Evolutionary conservation across 1,284 basidiomycete species (phyloP).

Genomic region (Ustilago sp.): DNA sequence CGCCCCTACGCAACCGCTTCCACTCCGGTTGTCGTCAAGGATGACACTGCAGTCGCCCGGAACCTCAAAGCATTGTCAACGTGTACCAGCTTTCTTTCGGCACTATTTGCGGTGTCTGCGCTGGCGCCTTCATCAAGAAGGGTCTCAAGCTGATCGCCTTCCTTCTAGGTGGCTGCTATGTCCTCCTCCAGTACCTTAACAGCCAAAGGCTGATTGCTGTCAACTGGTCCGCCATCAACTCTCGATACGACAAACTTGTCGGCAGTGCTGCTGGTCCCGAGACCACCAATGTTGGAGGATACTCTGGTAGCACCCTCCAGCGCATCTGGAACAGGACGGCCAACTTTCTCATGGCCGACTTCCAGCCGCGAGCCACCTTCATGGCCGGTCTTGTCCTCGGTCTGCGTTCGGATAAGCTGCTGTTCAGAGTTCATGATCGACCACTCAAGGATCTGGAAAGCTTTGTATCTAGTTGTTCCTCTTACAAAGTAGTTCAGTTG

Average conservation of each 20-base stretch:
- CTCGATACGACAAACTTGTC: slow-evolving; percentile 79
- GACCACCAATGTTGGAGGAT: slow-evolving; percentile 71
- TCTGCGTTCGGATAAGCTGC: slow-evolving; percentile 71
- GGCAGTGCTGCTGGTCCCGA: slow-evolving; percentile 75
- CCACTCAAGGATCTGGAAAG: background rate
- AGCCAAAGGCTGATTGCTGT: slow-evolving; percentile 75
- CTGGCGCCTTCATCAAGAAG: slow-evolving; percentile 94
- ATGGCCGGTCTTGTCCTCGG: slow-evolving; percentile 73
- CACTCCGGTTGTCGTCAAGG: slow-evolving; percentile 11
- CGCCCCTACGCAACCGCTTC: slow-evolving; percentile 35
- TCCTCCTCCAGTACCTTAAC: slow-evolving; percentile 66
- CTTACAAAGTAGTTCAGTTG: background rate
- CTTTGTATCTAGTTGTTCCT: background rate
- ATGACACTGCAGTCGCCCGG: slow-evolving; percentile 25
- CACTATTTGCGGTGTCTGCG: slow-evolving; percentile 83
- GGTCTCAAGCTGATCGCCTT: slow-evolving; percentile 86
- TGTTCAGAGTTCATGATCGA: background rate
- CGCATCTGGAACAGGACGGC: slow-evolving; percentile 80
- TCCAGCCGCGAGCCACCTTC: slow-evolving; percentile 78
- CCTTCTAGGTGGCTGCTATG: slow-evolving; percentile 75
- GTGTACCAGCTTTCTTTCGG: slow-evolving; percentile 89
- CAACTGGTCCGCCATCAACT: slow-evolving; percentile 78
- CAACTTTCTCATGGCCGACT: slow-evolving; percentile 90
- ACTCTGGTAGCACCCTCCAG: slow-evolving; percentile 71
- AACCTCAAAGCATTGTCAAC: slow-evolving; percentile 78